Conservation (phyloP, 768 basidiomycete species). For the Boletales sp. region DNA sequence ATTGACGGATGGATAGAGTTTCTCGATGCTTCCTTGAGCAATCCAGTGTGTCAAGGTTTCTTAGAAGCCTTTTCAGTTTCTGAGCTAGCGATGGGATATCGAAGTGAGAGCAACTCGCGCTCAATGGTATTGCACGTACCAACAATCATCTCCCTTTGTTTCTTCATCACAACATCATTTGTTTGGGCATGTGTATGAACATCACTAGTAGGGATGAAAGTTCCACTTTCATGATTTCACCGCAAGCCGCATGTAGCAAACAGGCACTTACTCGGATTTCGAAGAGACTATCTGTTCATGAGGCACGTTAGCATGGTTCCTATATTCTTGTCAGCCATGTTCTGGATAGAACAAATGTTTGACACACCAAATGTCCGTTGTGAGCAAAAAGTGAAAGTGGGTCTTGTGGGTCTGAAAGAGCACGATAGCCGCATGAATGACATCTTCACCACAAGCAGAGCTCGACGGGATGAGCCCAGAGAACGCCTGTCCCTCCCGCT, state of each 20-base stretch:
- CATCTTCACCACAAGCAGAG: neutral
- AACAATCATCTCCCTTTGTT: neutral
- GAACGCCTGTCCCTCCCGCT: neutral
- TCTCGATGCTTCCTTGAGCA: conserved; percentile 1
- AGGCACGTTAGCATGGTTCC: neutral
- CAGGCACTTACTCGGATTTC: too few relatives aligned
- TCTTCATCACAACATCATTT: neutral
- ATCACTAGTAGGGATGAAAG: too few relatives aligned
- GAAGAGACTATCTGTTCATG: too few relatives aligned
- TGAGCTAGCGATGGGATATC: neutral
- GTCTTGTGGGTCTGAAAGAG: conserved; percentile 3
- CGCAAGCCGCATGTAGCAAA: too few relatives aligned
- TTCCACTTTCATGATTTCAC: too few relatives aligned
- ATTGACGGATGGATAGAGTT: neutral
- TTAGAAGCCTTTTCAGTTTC: neutral
- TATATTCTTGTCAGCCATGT: neutral
- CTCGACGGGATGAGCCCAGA: neutral
- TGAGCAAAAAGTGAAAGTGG: conserved; percentile 10
- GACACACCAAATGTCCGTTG: conserved; percentile 11
- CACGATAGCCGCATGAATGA: neutral
- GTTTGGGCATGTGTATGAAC: too few relatives aligned
- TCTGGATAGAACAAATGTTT: too few relatives aligned
- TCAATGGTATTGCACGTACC: neutral
- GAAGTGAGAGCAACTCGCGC: neutral
- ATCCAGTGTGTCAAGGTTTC: neutral